Evolutionary conservation across 73 alveolate genomes (phyloP).

Genomic region (Loxodes magnus): DNA sequence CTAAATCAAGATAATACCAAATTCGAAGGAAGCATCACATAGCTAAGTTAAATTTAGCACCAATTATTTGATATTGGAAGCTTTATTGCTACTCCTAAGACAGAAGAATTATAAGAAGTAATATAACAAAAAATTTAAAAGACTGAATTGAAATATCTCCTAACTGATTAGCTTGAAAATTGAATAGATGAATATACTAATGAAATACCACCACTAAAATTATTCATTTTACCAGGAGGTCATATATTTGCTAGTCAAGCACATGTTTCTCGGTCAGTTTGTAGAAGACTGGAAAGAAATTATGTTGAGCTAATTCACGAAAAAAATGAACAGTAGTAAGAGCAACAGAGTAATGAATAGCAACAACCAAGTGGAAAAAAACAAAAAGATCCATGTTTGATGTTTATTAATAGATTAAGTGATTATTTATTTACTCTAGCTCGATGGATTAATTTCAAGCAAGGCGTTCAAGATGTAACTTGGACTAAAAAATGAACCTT

Average conservation of each 20-base stretch:
- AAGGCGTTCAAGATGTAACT: conserved; percentile 30
- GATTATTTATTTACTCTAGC: conserved; percentile 50
- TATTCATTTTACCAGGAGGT: conserved; percentile 56
- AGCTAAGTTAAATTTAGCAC: conserved; percentile 23
- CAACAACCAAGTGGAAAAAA: conserved; percentile 31
- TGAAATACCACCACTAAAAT: conserved; percentile 32
- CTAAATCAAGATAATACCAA: not conserved
- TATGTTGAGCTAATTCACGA: conserved; percentile 15
- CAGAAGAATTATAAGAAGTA: conserved; percentile 25
- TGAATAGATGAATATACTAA: conserved; percentile 46
- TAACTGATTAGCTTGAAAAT: conserved; percentile 24
- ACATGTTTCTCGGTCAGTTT: conserved; percentile 47
- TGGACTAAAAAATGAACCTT: conserved; percentile 42
- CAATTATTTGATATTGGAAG: conserved; percentile 52
- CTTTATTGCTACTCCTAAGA: conserved; percentile 60
- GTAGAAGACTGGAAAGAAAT: conserved; percentile 57
- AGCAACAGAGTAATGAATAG: no score
- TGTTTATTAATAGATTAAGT: conserved; percentile 48
- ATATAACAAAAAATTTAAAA: conserved; percentile 21
- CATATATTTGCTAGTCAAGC: conserved; percentile 35
- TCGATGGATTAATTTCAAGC: conserved; percentile 28
- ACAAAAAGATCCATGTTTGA: conserved; percentile 25
- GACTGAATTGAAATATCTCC: conserved; percentile 31
- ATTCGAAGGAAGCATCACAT: not conserved
- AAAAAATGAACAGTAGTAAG: no score